Evolutionary conservation across 129 eudicot species (phyloP).

Genomic region (Chrysanthemum seticuspe): DNA sequence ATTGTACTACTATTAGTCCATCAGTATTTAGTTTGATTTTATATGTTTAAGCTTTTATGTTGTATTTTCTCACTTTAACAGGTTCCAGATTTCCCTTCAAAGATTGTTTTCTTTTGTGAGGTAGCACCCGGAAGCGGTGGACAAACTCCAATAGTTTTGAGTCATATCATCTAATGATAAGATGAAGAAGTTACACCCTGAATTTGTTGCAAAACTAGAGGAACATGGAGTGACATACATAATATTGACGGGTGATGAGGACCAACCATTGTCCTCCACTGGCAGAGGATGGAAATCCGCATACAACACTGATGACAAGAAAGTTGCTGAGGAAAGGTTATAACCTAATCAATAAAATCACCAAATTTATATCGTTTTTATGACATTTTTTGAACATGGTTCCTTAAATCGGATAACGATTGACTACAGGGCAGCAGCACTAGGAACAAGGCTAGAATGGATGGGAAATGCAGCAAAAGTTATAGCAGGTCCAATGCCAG

Average conservation of each 20-base stretch:
- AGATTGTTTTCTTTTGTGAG: slow-evolving; percentile 79
- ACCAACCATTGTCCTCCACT: slow-evolving; percentile 64
- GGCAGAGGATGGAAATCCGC: slow-evolving; percentile 91
- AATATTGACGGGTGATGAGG: slow-evolving; percentile 65
- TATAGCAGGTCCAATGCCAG: slow-evolving; percentile 31
- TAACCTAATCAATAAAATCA: not conserved
- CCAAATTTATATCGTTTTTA: too few species aligned
- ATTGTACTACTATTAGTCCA: too few species aligned
- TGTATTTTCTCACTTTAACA: slow-evolving; percentile 4
- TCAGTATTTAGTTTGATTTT: too few species aligned
- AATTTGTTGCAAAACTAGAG: slow-evolving; percentile 25
- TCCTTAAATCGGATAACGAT: too few species aligned
- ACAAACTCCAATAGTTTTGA: slow-evolving; percentile 80
- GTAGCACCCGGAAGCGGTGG: slow-evolving; percentile 76
- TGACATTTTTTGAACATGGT: too few species aligned
- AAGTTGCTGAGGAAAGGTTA: slow-evolving; percentile 54
- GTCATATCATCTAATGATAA: slow-evolving; percentile 39
- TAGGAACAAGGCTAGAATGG: slow-evolving; percentile 34
- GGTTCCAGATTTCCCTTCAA: slow-evolving; percentile 76
- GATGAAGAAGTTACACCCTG: slow-evolving; percentile 29
- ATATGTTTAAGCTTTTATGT: too few species aligned
- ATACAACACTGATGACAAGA: slow-evolving; percentile 68
- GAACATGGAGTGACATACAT: slow-evolving; percentile 32
- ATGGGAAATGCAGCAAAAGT: slow-evolving; percentile 32
- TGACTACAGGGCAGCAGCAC: slow-evolving; percentile 27